Evolutionary conservation across 2,329 filamentous ascomycete species (phyloP).

Genomic region (Lachnellula willkommii): DNA sequence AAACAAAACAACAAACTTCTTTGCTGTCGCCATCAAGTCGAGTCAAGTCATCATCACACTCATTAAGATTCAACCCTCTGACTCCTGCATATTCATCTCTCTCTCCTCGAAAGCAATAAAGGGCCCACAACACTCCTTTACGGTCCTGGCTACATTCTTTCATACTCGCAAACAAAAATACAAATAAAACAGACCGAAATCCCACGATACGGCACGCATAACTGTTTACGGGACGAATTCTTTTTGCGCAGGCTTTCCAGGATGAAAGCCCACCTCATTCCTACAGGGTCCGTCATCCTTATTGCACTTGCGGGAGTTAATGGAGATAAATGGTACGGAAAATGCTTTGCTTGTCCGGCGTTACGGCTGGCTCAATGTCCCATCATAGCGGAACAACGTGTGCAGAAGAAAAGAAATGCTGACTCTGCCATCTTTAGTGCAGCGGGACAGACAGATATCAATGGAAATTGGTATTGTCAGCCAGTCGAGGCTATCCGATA

Average conservation of each 20-base stretch:
- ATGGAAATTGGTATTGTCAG: slow-evolving; percentile 63
- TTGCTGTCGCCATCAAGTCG: background rate
- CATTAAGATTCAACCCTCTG: background rate
- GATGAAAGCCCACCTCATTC: background rate
- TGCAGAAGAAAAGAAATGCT: background rate
- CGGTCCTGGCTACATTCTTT: background rate
- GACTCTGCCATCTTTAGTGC: slow-evolving; percentile 18
- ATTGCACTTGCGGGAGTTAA: background rate
- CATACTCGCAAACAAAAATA: background rate
- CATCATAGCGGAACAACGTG: background rate
- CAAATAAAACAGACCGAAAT: background rate
- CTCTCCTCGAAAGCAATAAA: background rate
- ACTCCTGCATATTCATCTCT: background rate
- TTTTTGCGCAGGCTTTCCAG: background rate
- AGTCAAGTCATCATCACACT: background rate
- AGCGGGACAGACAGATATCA: slow-evolving; percentile 29
- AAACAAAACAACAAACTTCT: background rate
- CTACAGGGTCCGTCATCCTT: background rate
- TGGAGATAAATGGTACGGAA: background rate
- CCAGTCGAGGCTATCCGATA: slow-evolving; percentile 64
- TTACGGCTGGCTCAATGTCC: background rate
- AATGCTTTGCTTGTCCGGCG: background rate
- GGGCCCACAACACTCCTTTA: background rate
- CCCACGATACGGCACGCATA: background rate
- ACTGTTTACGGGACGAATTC: background rate